Percentiles rank a stretch among this genome's conserved stretches.
Evolutionary conservation across 2,329 filamentous ascomycete genomes (phyloP).

Genomic region (Monilinia fructicola): DNA sequence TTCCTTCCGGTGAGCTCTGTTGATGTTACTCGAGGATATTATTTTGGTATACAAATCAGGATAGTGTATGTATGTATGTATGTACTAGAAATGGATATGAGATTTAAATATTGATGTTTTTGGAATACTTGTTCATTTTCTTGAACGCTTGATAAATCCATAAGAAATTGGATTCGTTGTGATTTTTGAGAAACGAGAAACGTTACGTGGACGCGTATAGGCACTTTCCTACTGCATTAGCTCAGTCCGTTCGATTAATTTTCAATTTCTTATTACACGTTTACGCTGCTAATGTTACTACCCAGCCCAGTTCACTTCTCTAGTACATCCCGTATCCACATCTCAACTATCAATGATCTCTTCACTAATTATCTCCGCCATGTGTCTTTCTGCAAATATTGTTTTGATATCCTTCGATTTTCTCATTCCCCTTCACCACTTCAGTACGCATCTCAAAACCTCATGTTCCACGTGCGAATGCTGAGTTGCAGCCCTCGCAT

Average conservation of each 20-base stretch:
- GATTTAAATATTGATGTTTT: no score
- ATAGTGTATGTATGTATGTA: no score
- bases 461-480: not conserved
- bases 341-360: not conserved
- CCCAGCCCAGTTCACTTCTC: not conserved
- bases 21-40: no score
- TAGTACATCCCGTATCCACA: conserved; percentile 12
- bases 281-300: not conserved
- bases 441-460: not conserved
- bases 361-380: not conserved
- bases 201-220: no score
- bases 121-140: no score
- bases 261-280: conserved; percentile 17
- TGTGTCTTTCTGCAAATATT: conserved; percentile 1
- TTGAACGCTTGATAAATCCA: no score
- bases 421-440: not conserved
- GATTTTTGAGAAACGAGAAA: no score
- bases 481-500: not conserved
- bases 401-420: conserved; percentile 1
- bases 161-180: no score
- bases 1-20: no score
- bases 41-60: no score
- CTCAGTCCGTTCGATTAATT: not conserved
- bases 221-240: no score
- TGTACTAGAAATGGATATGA: no score